Evolutionary conservation across 148 eudicot species (phyloP).

Genomic region (Rheum nobile): DNA sequence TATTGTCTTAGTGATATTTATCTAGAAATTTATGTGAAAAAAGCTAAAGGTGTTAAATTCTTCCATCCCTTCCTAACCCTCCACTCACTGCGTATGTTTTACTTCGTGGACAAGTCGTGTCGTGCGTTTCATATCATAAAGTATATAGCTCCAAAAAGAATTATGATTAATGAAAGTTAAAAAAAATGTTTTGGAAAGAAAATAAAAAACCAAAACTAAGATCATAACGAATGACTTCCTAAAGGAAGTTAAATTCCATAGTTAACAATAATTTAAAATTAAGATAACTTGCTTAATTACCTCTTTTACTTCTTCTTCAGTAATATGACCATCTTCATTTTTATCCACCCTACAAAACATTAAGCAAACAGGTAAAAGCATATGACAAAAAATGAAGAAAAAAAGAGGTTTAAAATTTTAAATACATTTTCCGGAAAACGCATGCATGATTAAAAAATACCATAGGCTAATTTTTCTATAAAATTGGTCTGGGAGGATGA

Average conservation of each 20-base stretch:
- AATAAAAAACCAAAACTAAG: background rate
- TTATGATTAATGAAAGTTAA: background rate
- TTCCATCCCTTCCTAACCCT: no score
- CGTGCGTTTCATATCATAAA: background rate
- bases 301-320: conserved; percentile 89
- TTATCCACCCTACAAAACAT: conserved; percentile 74
- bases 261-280: background rate
- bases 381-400: no score
- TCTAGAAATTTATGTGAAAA: no score
- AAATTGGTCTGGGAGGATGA: background rate
- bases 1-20: no score
- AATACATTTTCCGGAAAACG: background rate
- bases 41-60: no score
- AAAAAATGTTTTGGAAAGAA: background rate
- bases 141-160: background rate
- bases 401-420: background rate
- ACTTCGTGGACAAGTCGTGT: background rate
- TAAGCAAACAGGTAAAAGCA: background rate
- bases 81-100: background rate
- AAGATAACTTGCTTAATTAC: conserved; percentile 16
- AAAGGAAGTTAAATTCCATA: background rate
- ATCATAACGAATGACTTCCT: background rate
- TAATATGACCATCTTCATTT: conserved; percentile 73
- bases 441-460: background rate
- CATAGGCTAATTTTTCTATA: background rate